Evolutionary conservation across 768 basidiomycete genomes (phyloP), one percentile per base, ranked within the genome.

Genomic region (Gymnopilus junonius): DNA sequence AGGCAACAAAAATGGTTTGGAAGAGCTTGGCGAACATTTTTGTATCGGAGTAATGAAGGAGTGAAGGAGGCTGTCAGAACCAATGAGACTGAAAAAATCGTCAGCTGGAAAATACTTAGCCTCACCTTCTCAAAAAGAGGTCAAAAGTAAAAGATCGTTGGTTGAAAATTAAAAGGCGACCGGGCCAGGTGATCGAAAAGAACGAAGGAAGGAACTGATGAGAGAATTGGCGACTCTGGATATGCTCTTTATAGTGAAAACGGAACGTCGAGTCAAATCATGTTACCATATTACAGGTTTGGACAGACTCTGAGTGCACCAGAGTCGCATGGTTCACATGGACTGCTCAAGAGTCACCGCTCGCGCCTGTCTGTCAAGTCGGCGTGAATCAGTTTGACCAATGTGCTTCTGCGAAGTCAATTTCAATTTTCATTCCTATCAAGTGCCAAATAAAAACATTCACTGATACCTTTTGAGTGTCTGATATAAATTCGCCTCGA

Each of bases 11-110:
- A 21, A 66, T 43, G 45, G 64, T 62, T 34, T 59, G 62, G 64
- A 66, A 54, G 59, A 71, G 60, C 35, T 69, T 71, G 64, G 65
- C 57, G 45, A 71, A 68, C 67, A 69, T 71, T 53, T 63, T 62
- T 34, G 53, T 25, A 48, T 62, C 29, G 17, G 45, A 58, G 58
- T 62, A 62, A 57, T 32, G 40, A 54, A 60, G 1, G 46, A 58
- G 37, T 57, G 58, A 37, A 51, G 32, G n/a, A n/a, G 27, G 27
- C 57, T 59, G 25, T 25, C 25, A 40, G 56, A 23, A 46, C 29
- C 39, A 32, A 35, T 51, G 5, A 39, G 25, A 17, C 3, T 37
- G 17, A 15, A 51, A 29, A 32, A 2, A n/a, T 4, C 17, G 42
- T 25, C 21, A 35, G 11, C 15, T 21, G 7, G 23, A 14, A 8